Evolutionary conservation across 2,329 filamentous ascomycete species (phyloP), one percentile per base, ranked within the genome.

Genomic region (Penicillium expansum): DNA sequence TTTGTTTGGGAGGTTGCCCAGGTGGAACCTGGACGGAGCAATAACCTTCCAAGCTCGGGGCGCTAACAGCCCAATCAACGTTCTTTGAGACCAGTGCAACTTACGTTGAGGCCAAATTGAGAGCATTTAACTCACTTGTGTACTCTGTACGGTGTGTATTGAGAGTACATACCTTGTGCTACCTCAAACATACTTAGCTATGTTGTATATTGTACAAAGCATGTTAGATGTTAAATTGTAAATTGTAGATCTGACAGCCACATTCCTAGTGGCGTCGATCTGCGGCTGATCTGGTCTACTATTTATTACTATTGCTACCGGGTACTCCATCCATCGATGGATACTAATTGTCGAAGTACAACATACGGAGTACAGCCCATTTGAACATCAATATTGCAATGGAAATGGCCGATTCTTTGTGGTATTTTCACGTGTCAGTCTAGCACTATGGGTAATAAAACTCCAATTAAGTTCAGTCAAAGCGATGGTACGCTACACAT

Each of bases 361-460:
- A 35, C n/a, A n/a, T n/a, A n/a, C n/a, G n/a, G n/a, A n/a, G n/a
- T n/a, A n/a, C n/a, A 52, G 33, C 8, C 35, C 9, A 24, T 43
- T 50, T 30, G 22, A 55, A 42, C 27, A 30, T 29, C 11, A 13
- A 44, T 44, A 16, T 33, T 14, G 18, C 14, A 10, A 30, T 37
- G 24, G 20, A 51, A 44, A 22, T 32, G 5, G 38, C 14, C 8
- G 16, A 42, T 43, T 27, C 14, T 10, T 18, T 29, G 16, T n/a
- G 18, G 27, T 22, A 14, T 32, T 24, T 33, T 48, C 7, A 10
- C 38, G 27, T 18, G 8, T 22, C n/a, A 39, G 14, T 14, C 5
- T 29, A 41, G 16, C 35, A 29, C 55, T 50, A 58, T 52, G 57
- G 52, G 55, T 38, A 49, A n/a, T 24, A 48, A 37, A 16, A 30